Evolutionary conservation across 108 stramenopile genomes (phyloP).

Genomic region (Fragilaria radians): DNA sequence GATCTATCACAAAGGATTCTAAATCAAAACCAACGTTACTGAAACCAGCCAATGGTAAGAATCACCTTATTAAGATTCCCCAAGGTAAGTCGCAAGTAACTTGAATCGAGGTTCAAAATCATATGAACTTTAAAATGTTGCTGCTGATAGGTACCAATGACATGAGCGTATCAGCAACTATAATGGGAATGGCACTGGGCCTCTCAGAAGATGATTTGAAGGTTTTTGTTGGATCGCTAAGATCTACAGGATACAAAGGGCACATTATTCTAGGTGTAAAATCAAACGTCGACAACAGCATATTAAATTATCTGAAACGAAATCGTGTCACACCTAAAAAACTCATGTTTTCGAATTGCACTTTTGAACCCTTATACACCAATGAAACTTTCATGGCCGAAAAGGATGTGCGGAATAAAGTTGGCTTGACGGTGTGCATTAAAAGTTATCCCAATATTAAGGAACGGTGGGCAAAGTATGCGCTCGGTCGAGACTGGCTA

Average conservation of each 20-base stretch:
- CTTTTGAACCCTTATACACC: conserved; percentile 3
- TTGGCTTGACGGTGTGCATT: conserved; percentile 22
- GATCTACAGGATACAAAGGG: conserved; percentile 56
- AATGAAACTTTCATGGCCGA: not conserved
- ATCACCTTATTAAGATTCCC: not conserved
- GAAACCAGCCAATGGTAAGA: not conserved
- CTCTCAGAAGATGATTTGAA: conserved; percentile 27
- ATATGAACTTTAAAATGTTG: not conserved
- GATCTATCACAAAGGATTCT: not conserved
- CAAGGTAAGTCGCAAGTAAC: too few relatives aligned
- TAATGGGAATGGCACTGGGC: conserved; percentile 44
- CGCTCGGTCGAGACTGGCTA: conserved; percentile 49
- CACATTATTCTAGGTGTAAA: conserved; percentile 60
- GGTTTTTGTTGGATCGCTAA: conserved; percentile 57
- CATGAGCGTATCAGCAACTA: conserved; percentile 10
- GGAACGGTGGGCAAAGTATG: conserved; percentile 58
- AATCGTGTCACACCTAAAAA: conserved; percentile 50
- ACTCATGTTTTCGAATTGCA: conserved; percentile 12
- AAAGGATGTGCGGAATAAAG: conserved; percentile 9
- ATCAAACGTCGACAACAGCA: conserved; percentile 12
- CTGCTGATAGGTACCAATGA: not conserved
- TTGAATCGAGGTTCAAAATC: not conserved
- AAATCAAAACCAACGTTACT: not conserved
- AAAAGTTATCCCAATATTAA: conserved; percentile 42
- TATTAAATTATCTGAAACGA: conserved; percentile 27